These are phyloP conservation scores for Pseudotsuga menziesii DNA, from an alignment of 75 land plant species.

Conservation along the genomic window DNA sequence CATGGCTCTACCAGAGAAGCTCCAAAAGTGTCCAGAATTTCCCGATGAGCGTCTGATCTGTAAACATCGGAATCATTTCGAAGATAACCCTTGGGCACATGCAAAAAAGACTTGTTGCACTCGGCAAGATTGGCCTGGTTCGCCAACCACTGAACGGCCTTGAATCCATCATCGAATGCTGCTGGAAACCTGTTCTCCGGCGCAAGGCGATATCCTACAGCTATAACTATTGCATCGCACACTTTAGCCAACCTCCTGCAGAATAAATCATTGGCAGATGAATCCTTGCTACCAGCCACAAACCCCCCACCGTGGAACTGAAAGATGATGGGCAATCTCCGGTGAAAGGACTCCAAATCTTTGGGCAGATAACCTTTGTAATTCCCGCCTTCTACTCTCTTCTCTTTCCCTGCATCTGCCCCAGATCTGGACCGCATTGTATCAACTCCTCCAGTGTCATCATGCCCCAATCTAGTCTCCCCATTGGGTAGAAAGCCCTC, in stretches of 20 bases:
- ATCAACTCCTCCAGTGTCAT: background rate
- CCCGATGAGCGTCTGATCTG: conserved; percentile 25
- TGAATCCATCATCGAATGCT: conserved; percentile 87
- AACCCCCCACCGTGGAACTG: conserved; percentile 96
- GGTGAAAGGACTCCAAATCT: conserved; percentile 13
- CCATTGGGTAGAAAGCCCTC: too few relatives aligned
- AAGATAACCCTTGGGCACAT: conserved; percentile 21
- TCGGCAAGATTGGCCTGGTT: conserved; percentile 93
- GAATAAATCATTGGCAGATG: conserved; percentile 73
- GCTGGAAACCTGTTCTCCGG: conserved; percentile 87
- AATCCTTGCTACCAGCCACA: conserved; percentile 67
- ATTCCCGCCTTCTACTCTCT: conserved; percentile 8
- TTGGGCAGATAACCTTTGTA: conserved; percentile 76
- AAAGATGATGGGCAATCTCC: conserved; percentile 73
- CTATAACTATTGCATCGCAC: conserved; percentile 74
- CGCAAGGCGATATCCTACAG: conserved; percentile 87
- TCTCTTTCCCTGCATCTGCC: conserved; percentile 10
- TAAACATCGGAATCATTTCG: conserved; percentile 23
- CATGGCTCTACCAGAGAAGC: conserved; percentile 84
- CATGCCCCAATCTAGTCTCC: background rate
- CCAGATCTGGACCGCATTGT: background rate
- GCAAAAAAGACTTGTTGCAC: conserved; percentile 59
- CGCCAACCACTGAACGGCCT: conserved; percentile 80
- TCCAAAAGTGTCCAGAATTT: conserved; percentile 71
- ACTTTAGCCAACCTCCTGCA: conserved; percentile 80